Percentiles rank a stretch among this genome's conserved stretches.
phyloP scores from a whole-genome alignment of 2,329 filamentous ascomycete genomes.

The Colletotrichum abscissum region DNA sequence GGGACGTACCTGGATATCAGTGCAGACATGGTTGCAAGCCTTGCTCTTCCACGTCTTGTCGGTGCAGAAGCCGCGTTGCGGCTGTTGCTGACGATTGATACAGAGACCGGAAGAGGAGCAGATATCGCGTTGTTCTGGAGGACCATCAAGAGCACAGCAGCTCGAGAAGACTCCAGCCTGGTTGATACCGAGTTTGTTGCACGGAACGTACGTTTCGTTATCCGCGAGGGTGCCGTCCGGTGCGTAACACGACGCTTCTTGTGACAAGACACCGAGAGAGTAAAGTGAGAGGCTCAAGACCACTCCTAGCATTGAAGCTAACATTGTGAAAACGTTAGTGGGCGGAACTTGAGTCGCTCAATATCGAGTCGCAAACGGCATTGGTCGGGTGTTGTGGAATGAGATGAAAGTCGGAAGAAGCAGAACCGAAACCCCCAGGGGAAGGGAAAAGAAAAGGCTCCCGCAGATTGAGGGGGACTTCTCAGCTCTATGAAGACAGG shows the following conservation, averaged over 20 bases:
- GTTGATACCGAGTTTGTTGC: slow-evolving; percentile 46
- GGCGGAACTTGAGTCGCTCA: neutral
- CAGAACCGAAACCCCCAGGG: neutral
- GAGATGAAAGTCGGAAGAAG: neutral
- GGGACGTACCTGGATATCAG: slow-evolving; percentile 33
- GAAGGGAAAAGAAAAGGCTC: neutral
- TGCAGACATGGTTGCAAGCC: slow-evolving; percentile 45
- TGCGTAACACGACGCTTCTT: slow-evolving; percentile 41
- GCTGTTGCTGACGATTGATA: slow-evolving; percentile 37
- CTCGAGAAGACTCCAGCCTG: slow-evolving; percentile 43
- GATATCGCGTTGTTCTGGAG: slow-evolving; percentile 38
- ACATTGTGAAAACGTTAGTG: neutral
- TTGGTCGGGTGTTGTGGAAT: neutral
- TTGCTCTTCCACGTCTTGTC: slow-evolving; percentile 45
- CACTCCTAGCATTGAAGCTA: neutral
- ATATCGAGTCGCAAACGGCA: neutral
- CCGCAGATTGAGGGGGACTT: neutral
- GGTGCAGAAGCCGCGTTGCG: slow-evolving; percentile 45
- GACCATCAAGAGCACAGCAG: slow-evolving; percentile 44
- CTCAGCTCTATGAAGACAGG: slow-evolving; percentile 8
- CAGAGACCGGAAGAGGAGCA: slow-evolving; percentile 45
- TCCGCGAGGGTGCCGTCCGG: slow-evolving; percentile 44
- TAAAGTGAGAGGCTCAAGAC: neutral
- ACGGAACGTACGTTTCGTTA: slow-evolving; percentile 43
- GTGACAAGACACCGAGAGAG: neutral